A percentile compares a stretch with the other conserved stretches of the same genome.
Conservation (phyloP, 2,329 filamentous ascomycete species). For the Fusarium fujikuroi region DNA sequence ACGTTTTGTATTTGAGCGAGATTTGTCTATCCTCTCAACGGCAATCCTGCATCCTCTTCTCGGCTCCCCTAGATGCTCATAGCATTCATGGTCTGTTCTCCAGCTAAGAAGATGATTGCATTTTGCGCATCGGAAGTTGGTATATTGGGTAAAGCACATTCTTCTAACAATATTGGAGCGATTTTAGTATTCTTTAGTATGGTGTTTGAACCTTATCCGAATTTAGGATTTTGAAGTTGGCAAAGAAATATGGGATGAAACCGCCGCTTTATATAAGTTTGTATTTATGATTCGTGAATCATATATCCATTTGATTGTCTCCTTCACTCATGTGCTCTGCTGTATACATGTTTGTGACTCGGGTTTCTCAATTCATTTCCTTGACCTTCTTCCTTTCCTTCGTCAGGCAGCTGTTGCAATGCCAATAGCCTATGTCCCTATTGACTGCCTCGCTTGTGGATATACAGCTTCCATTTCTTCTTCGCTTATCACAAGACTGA, state of each 20-base stretch:
- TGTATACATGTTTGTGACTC: neutral
- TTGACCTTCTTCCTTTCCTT: neutral
- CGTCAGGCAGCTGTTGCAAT: neutral
- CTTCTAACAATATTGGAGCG: neutral
- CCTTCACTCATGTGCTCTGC: neutral
- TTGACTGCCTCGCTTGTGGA: too few species aligned
- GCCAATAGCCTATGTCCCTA: too few species aligned
- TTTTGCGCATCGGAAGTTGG: neutral
- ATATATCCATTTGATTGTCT: neutral
- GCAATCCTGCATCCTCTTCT: neutral
- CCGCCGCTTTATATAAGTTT: neutral
- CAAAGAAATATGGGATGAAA: neutral
- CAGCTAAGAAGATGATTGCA: neutral
- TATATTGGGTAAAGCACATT: neutral
- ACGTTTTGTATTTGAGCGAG: fast-evolving
- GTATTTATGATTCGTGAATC: neutral
- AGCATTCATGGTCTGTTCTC: neutral
- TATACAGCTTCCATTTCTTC: neutral
- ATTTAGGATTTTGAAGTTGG: fast-evolving
- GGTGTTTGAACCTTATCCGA: fast-evolving
- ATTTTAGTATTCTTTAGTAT: fast-evolving
- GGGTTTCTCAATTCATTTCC: fast-evolving
- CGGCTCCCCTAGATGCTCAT: neutral
- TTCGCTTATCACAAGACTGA: neutral
- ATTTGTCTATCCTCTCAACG: neutral